Evolutionary conservation across 495 filamentous ascomycete genomes (phyloP), one percentile per base, ranked within the genome.

Genomic region (Penicillium maclennaniae): DNA sequence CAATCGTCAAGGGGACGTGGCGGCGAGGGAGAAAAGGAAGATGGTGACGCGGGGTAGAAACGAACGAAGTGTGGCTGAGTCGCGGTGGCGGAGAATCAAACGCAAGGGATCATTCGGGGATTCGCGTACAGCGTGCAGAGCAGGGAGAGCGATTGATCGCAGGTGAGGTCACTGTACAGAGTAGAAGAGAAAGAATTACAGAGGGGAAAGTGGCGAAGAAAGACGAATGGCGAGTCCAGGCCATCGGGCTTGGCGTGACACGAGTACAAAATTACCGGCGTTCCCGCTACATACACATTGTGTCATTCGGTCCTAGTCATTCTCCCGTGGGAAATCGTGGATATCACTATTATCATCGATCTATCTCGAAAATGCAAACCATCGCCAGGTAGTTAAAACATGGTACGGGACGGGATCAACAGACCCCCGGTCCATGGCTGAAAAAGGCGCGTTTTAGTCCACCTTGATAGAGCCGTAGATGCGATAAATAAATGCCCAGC

Each of bases 401-500:
- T 25, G 25, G 21, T 20, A 21, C 7, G 20, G 39, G 16, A 21
- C 23, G 46, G 28, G 34, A 14, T 10, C 47, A n/a, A n/a, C 37
- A 23, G 21, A 37, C 28, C 15, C 47, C 47, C 36, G 48, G 41
- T 37, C 37, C 34, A 26, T 16, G 52, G 52, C 43, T 47, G 47
- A 44, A 47, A 44, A 47, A 15, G n/a, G 39, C 7, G 8, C 3
- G 10, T 46, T 76, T 76, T 78, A 95, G 56, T 98, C 93, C 51
- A 98, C 87, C 75, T 97, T 98, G 74, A 98, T 95, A 15, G 91
- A 96, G 16, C 83, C 75, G 68, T 98, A 98, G 42, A 98, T 97
- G 68, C 87, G 90, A 53, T 88, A 81, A 46, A 95, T 87, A 63
- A 98, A 98, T 57, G 87, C 76, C 91, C 91, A 97, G 65, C 87